Base-by-base conservation (phyloP, 2,329 filamentous ascomycete species). In the Corynespora cassiicola region DNA sequence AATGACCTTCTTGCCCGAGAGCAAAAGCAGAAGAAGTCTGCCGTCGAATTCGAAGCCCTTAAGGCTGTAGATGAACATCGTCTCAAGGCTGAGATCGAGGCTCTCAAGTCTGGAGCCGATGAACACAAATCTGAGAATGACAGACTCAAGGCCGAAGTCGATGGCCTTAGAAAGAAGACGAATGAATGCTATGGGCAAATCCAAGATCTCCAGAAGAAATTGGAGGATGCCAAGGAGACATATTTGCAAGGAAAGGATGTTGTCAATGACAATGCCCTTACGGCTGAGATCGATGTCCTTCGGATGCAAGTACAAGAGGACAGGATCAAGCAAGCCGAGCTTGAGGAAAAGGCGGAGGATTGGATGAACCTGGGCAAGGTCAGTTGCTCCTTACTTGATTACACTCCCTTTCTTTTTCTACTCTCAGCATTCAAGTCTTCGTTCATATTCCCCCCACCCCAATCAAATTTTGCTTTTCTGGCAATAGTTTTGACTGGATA, bases 331-430 rank as follows among this genome's bases (percentile, higher is more conserved):
- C 25, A 32, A 12, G 16, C 22, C n/a, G 7, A 18, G 4, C 9
- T 20, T 7, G 26, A 30, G 12, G 18, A 16, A 7, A 15, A 10
- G 18, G 20, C 54, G 2, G 20, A 40, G 6, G 49, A 55, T 29
- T 63, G 59, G 59, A 50, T 36, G 7, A 33, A 52, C 8, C 29
- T 63, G 1, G 60, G 55, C 6, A 54, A 52, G 30, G 54, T 60
- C 39, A 23, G 42, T 20, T n/a, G 9, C 5, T 29, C 10, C 7
- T 11, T 12, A 16, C 10, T 18, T 7, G 5, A 7, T 5, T 23
- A 6, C 7, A 12, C 18, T 27, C 20, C 23, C 26, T n/a, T 23
- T 10, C 3, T 20, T 22, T 28, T 8, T 28, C 44, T 50, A 24
- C n/a, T n/a, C n/a, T n/a, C n/a, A n/a, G n/a, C n/a, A n/a, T n/a